These are phyloP conservation scores for Hirschioporus abietinus DNA, from an alignment of 768 basidiomycete species.

Conservation along the genomic window DNA sequence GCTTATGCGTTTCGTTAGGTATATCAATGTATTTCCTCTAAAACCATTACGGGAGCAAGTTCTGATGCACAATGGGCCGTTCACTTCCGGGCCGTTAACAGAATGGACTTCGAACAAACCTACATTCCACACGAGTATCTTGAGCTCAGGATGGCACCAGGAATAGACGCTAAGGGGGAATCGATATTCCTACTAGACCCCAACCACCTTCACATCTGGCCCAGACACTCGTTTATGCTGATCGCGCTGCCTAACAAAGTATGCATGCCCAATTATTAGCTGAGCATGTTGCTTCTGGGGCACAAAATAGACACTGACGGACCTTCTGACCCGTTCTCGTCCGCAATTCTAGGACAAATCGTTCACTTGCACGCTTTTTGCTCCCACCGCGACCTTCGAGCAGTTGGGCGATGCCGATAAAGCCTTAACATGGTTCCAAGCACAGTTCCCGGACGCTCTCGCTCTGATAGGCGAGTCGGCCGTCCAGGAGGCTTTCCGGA, in stretches of 20 bases:
- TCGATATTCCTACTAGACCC: conserved; percentile 82
- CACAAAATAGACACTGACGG: conserved; percentile 5
- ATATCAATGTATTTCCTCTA: conserved; percentile 24
- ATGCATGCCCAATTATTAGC: conserved; percentile 22
- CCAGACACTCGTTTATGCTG: conserved; percentile 98
- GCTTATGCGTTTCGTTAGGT: conserved; percentile 94
- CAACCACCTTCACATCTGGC: conserved; percentile 98
- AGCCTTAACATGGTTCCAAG: conserved; percentile 70
- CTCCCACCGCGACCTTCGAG: conserved; percentile 73
- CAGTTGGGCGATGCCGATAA: conserved; percentile 52
- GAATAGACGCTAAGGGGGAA: conserved; percentile 51
- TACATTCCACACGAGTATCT: conserved; percentile 96
- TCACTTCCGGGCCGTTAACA: conserved; percentile 27
- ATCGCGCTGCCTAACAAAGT: conserved; percentile 98
- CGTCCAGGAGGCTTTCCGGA: conserved; percentile 70
- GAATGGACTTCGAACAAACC: conserved; percentile 93
- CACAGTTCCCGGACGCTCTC: conserved; percentile 86
- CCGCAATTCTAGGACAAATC: conserved; percentile 70
- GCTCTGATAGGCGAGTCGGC: conserved; percentile 75
- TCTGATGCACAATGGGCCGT: conserved; percentile 8
- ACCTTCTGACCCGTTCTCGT: not conserved
- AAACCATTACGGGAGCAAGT: conserved; percentile 24
- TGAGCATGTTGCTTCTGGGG: conserved; percentile 17
- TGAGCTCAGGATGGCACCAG: conserved; percentile 93
- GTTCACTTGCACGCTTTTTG: conserved; percentile 96